Evolutionary conservation across 192 early-diverging fungal genomes (phyloP).

Genomic region (Entophlyctis luteolus): DNA sequence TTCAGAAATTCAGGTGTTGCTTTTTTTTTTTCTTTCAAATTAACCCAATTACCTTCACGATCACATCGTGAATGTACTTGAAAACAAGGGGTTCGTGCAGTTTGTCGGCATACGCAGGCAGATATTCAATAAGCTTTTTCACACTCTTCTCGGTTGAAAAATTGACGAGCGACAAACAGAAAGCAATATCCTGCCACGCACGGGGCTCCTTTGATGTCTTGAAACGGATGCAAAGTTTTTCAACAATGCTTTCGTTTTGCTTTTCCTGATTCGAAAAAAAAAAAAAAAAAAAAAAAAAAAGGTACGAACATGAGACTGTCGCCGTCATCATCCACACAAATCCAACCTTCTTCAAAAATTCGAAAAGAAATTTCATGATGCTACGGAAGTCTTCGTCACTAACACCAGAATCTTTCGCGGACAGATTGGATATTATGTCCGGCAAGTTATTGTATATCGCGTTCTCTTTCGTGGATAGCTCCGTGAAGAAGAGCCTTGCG

Average conservation of each 20-base stretch:
- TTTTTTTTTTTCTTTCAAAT: background rate
- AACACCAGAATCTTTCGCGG: conserved; percentile 56
- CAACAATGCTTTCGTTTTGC: conserved; percentile 90
- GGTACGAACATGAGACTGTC: background rate
- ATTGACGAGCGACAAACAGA: conserved; percentile 83
- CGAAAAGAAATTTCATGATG: conserved; percentile 95
- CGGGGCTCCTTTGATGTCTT: conserved; percentile 71
- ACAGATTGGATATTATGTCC: conserved; percentile 94
- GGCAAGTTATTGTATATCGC: conserved; percentile 99
- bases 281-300: background rate
- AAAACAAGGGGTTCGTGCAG: conserved; percentile 77
- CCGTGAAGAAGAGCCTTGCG: conserved; percentile 92
- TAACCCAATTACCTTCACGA: conserved; percentile 61
- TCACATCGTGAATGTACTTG: conserved; percentile 83
- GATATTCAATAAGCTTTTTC: conserved; percentile 76
- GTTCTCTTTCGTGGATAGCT: conserved; percentile 93
- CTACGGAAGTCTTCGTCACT: conserved; percentile 77
- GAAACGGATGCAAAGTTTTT: conserved; percentile 95
- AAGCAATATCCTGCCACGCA: conserved; percentile 90
- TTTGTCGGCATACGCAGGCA: conserved; percentile 88
- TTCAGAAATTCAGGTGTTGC: background rate
- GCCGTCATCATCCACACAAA: background rate
- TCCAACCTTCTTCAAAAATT: conserved; percentile 81
- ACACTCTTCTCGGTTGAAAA: conserved; percentile 84
- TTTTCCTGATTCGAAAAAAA: conserved; percentile 61